Conservation (phyloP, 192 early-diverging fungal species). For the Gigaspora rosea region DNA sequence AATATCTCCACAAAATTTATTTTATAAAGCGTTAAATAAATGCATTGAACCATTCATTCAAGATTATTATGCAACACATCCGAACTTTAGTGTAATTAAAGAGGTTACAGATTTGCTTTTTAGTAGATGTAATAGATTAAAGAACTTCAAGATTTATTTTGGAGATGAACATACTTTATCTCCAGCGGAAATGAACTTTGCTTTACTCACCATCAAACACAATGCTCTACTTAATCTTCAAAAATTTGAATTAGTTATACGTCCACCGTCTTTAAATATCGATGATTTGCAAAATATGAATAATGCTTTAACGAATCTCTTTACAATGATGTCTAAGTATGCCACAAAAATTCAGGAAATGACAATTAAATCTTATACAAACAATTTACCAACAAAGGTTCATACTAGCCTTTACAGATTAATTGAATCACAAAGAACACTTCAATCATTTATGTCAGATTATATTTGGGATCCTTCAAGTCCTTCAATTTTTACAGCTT, state of each 20-base stretch:
- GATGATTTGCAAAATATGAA: neutral
- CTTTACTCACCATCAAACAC: neutral
- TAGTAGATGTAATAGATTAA: conserved; percentile 7
- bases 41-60: neutral
- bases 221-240: neutral
- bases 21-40: conserved; percentile 8
- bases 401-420: neutral
- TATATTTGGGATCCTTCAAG: conserved; percentile 13
- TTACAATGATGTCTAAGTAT: neutral
- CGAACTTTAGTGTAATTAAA: neutral
- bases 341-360: conserved; percentile 24
- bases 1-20: neutral
- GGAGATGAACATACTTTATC: neutral
- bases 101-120: neutral
- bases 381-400: neutral
- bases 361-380: neutral
- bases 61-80: neutral
- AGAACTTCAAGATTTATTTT: neutral
- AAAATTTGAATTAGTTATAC: neutral
- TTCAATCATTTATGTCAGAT: conserved; percentile 3
- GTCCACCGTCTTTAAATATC: neutral
- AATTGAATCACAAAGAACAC: neutral
- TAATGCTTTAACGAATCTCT: neutral
- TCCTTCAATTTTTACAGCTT: neutral
- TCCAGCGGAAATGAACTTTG: neutral